These are phyloP conservation scores for Harringtonia lauricola DNA, from an alignment of 2,329 filamentous ascomycete genomes.

Conservation along the genomic window DNA sequence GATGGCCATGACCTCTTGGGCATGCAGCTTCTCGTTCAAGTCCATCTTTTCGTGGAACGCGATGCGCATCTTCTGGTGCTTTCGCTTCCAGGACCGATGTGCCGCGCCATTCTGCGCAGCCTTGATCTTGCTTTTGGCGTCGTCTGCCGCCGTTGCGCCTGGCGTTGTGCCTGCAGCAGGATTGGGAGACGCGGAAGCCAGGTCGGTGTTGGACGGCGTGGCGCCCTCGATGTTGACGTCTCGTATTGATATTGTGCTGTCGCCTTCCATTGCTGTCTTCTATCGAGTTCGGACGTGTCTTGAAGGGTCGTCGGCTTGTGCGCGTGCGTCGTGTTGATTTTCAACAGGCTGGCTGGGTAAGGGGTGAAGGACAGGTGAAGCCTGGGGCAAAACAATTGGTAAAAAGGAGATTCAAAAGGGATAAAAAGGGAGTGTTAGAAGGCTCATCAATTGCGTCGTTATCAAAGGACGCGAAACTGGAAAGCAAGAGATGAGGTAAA, in stretches of 20 bases:
- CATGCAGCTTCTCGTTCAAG: constrained; percentile 72
- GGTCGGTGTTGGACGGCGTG: neutral
- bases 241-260: constrained; percentile 15
- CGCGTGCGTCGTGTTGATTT: too few relatives aligned
- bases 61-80: constrained; percentile 85
- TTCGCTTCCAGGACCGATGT: constrained; percentile 74
- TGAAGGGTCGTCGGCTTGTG: neutral
- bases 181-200: neutral
- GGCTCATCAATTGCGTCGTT: neutral
- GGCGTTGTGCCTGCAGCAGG: neutral
- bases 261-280: constrained; percentile 17
- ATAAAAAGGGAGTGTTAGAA: neutral
- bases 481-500: neutral
- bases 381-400: neutral
- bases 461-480: neutral
- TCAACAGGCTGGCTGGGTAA: neutral
- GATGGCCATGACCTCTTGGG: constrained; percentile 68
- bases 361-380: too few relatives aligned
- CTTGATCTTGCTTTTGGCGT: constrained; percentile 19
- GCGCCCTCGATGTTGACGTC: constrained; percentile 32
- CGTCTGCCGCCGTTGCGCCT: constrained; percentile 19
- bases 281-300: neutral
- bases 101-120: constrained; percentile 27
- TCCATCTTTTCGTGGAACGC: constrained; percentile 68
- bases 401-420: neutral